phyloP scores from a whole-genome alignment of 371 early-diverging fungal species.

The Chytridium lagenaria region DNA sequence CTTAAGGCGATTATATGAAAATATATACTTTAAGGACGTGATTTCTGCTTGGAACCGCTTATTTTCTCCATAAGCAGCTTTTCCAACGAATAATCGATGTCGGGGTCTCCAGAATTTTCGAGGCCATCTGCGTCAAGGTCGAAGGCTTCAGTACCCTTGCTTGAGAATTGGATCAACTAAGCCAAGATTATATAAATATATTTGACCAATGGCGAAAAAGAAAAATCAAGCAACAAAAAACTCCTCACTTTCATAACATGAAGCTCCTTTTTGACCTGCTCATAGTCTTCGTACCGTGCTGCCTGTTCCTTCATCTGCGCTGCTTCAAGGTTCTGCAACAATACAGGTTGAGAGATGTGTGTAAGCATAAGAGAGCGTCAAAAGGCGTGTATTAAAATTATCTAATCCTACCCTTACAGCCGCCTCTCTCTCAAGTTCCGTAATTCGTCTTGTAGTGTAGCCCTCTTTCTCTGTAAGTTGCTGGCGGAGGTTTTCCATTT shows the following conservation, averaged over 20 bases:
- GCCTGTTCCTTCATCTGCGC: slow-evolving; percentile 37
- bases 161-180: slow-evolving; percentile 10
- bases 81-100: slow-evolving; percentile 62
- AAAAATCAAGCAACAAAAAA: too few relatives aligned
- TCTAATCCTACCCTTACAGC: slow-evolving; percentile 38
- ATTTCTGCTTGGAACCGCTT: slow-evolving; percentile 78
- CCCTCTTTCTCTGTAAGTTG: slow-evolving; percentile 47
- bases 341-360: background rate
- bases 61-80: slow-evolving; percentile 81
- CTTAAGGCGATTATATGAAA: too few relatives aligned
- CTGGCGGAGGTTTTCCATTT: slow-evolving; percentile 58
- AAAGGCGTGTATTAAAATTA: too few relatives aligned
- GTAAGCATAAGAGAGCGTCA: too few relatives aligned
- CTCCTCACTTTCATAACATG: slow-evolving; percentile 78
- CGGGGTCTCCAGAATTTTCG: slow-evolving; percentile 33
- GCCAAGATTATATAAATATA: background rate
- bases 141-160: background rate
- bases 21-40: slow-evolving; percentile 72
- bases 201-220: background rate
- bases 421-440: slow-evolving; percentile 58
- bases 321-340: slow-evolving; percentile 31
- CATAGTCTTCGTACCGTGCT: slow-evolving; percentile 67
- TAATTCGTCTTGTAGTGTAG: slow-evolving; percentile 53
- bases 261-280: slow-evolving; percentile 83
- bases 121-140: background rate